phyloP scores from a whole-genome alignment of 805 yeast species.

The Kluyveromyces wickerhamii region DNA sequence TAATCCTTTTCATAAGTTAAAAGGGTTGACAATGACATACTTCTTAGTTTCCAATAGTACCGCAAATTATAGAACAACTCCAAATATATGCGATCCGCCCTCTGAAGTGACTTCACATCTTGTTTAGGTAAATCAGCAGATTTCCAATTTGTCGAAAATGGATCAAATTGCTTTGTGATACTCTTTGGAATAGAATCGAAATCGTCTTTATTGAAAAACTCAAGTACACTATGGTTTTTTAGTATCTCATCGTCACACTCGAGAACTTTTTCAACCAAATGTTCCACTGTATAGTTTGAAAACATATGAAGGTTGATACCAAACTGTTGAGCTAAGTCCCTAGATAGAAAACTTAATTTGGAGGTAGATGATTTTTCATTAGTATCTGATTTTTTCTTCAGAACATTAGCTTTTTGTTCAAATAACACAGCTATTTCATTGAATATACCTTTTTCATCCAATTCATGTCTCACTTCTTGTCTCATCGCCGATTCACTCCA shows the following conservation, averaged over 20 bases:
- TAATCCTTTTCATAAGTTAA: slow-evolving; percentile 58
- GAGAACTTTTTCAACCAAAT: slow-evolving; percentile 46
- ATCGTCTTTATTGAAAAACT: slow-evolving; percentile 63
- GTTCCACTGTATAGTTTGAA: slow-evolving; percentile 43
- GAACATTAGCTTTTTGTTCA: slow-evolving; percentile 37
- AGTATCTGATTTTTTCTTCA: slow-evolving; percentile 29
- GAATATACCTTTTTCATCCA: slow-evolving; percentile 53
- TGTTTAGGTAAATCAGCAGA: slow-evolving; percentile 30
- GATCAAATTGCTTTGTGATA: slow-evolving; percentile 49
- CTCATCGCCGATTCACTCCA: slow-evolving; percentile 44
- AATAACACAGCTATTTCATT: slow-evolving; percentile 56
- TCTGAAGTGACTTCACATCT: slow-evolving; percentile 49
- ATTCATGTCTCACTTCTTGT: slow-evolving; percentile 39
- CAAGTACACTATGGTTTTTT: slow-evolving; percentile 50
- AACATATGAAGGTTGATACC: slow-evolving; percentile 69
- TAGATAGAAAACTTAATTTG: slow-evolving; percentile 49
- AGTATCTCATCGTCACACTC: slow-evolving; percentile 51
- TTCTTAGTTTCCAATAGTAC: slow-evolving; percentile 64
- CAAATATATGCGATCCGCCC: slow-evolving; percentile 63
- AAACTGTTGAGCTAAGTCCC: slow-evolving; percentile 72
- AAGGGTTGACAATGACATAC: slow-evolving; percentile 50
- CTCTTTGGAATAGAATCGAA: slow-evolving; percentile 51
- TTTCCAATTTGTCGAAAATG: slow-evolving; percentile 49
- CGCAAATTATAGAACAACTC: slow-evolving; percentile 61
- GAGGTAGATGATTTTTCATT: slow-evolving; percentile 23